Evolutionary conservation across 2,329 filamentous ascomycete species (phyloP), one percentile per base, ranked within the genome.

Genomic region (Orbilia javanica): DNA sequence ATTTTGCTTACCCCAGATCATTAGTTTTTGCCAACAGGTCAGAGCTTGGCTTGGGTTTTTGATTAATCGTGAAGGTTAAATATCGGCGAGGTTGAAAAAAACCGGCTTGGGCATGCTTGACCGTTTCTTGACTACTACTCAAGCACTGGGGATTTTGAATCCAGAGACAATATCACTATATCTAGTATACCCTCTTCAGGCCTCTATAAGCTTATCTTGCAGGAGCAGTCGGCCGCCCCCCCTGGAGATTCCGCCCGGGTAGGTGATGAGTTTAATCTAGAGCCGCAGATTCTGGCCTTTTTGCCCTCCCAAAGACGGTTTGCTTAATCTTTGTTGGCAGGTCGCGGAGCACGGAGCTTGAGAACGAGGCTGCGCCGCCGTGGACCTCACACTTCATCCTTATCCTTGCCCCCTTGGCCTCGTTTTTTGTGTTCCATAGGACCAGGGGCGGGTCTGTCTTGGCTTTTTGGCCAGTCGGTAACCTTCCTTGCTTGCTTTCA

Each of bases 381-480:
- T 42, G 20, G 48, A 63, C 22, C 22, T 29, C 15, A 52, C 50
- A 36, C 55, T 34, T n/a, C n/a, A 36, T 10, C 27, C 50, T 31
- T 31, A 60, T 60, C 53, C 34, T 60, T 60, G 20, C 55, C 31
- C 55, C 31, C 55, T 60, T 60, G 55, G 34, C 55, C 55, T 42
- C 34, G 39, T 48, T 50, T 20, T n/a, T 29, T 44, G 65, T 25
- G 64, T 44, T n/a, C 64, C 64, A 31, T 18, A 42, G 20, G 48
- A 55, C 39, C 39, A 31, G 65, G 57, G 44, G 27, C 64, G 7
- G 60, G 60, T 44, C 18, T 64, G 36, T 57, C 68, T 64, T 72
- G 68, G 68, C 57, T 73, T 53, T n/a, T 60, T 52, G 42, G 18
- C 69, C 69, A 72, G 60, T 72, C 60, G 50, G 69, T 50, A 44